Evolutionary conservation across 1,284 basidiomycete genomes (phyloP), one percentile per base, ranked within the genome.

Genomic region (Moniliella sp.): DNA sequence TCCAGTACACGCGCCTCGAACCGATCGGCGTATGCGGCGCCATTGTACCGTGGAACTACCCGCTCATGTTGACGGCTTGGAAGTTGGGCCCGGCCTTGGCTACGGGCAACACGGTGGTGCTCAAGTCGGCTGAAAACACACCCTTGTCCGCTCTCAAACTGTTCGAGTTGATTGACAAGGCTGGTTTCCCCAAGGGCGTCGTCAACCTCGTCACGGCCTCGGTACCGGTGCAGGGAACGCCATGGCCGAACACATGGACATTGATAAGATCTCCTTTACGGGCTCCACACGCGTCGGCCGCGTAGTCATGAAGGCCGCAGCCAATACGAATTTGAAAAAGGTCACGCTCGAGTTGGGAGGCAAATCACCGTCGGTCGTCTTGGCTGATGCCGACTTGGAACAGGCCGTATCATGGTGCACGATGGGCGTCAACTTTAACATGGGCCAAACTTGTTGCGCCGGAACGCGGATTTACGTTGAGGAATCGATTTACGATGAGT

Each of bases 381-480:
- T 75, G 3, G 64, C 70, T 10, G 72, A 73, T 37, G 75, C 76
- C 1, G 66, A 76, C 46, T 53, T 75, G 12, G 51, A 66, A 4
- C 61, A 69, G n/a, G 73, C 73, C 0, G 69, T 73, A 0, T 49
- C 50, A 18, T 34, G 30, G 25, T 25, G 10, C 10, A 19, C 27
- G 5, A 18, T 32, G 18, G 21, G 30, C 13, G 26, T 36, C 31
- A 9, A 5, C 16, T 29, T 31, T 21, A 31, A 31, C 13, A 21
- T 21, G 18, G 29, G 79, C 30, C 80, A 86, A 62, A 70, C 70
- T 9, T 86, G 82, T 64, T 78, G 75, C 48, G 78, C 82, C 13
- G 76, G 79, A n/a, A 75, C 79, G 4, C 73, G 82, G 36, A 74
- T 84, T 56, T 86, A 74, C 60, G 79, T 88, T 3, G 79, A 88